Conservation (phyloP, 176 grass and related monocot genomes). For the Paspalum vaginatum region DNA sequence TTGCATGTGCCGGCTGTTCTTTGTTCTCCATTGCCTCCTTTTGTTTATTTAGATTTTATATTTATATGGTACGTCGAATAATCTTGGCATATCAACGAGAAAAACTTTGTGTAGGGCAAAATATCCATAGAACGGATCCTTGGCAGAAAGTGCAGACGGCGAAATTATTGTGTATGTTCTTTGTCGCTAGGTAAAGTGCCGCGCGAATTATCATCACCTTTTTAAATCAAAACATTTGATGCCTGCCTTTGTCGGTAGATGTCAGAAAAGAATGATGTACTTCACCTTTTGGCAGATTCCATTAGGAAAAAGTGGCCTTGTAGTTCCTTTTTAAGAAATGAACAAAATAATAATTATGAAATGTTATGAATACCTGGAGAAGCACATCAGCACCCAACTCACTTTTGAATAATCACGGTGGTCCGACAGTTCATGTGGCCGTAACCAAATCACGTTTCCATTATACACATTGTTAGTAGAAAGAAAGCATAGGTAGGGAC, state of each 20-base stretch:
- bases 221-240: conserved; percentile 42
- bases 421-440: conserved; percentile 35
- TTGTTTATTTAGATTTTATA: conserved; percentile 25
- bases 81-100: conserved; percentile 32
- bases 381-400: not conserved
- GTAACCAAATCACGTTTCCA: conserved; percentile 36
- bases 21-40: not conserved
- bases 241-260: conserved; percentile 30
- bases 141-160: conserved; percentile 47
- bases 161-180: conserved; percentile 36
- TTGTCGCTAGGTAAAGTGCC: conserved; percentile 35
- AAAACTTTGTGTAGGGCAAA: conserved; percentile 36
- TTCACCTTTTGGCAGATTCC: conserved; percentile 36
- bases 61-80: conserved; percentile 15
- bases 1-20: conserved; percentile 32
- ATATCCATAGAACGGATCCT: conserved; percentile 52
- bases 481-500: conserved; percentile 38
- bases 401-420: conserved; percentile 35
- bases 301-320: conserved; percentile 15
- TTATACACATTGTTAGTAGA: conserved; percentile 16
- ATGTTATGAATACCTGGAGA: conserved; percentile 2
- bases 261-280: conserved; percentile 19
- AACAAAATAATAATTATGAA: not conserved
- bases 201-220: conserved; percentile 40
- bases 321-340: too few relatives aligned